These are phyloP conservation scores for Ceratocystis colombiana DNA, from an alignment of 2,329 filamentous ascomycete species.

Conservation along the genomic window DNA sequence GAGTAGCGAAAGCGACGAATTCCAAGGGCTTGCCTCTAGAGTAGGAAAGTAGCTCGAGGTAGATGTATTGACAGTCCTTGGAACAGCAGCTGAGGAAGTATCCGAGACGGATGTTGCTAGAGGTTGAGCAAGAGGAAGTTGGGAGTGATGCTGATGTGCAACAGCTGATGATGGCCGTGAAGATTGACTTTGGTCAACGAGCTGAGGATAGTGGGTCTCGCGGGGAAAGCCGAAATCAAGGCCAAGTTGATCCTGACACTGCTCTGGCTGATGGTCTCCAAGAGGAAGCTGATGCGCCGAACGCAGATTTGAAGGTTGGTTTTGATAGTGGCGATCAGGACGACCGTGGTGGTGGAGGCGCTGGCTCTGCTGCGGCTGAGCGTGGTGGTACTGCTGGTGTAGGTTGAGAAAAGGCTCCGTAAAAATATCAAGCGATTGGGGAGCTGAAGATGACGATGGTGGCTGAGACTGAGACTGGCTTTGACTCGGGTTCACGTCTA, in stretches of 20 bases:
- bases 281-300: neutral
- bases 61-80: neutral
- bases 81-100: neutral
- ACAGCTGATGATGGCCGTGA: neutral
- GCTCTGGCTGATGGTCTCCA: conserved; percentile 28
- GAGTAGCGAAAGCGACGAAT: conserved; percentile 15
- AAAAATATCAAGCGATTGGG: neutral
- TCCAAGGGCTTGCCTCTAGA: conserved; percentile 14
- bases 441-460: neutral
- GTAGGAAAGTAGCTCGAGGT: conserved; percentile 18
- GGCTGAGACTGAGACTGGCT: neutral
- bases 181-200: neutral
- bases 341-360: conserved; percentile 26
- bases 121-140: neutral
- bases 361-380: neutral
- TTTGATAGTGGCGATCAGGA: conserved; percentile 26
- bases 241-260: conserved; percentile 9
- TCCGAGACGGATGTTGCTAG: neutral
- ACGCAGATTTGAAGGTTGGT: conserved; percentile 24
- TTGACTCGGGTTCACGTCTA: neutral
- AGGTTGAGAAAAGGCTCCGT: neutral
- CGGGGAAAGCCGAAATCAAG: neutral
- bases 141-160: conserved; percentile 13
- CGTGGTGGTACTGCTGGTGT: conserved; percentile 22
- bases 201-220: conserved; percentile 12